A percentile compares a stretch with the other conserved stretches of the same genome.
Conservation (phyloP, 176 grass and related monocot genomes). For the Carex kokanica region DNA sequence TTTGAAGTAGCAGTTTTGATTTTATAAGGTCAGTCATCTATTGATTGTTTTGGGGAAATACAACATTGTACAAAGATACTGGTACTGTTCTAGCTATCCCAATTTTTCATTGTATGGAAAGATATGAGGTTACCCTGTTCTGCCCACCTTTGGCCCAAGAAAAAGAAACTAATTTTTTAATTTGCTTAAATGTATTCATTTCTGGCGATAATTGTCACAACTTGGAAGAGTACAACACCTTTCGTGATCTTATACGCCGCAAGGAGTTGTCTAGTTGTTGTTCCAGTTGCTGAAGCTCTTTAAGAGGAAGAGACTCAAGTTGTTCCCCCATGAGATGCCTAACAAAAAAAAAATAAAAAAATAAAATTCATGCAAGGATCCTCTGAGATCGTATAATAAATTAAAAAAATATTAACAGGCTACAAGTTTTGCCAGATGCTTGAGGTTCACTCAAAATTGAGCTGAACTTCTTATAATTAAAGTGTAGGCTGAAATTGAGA, state of each 20-base stretch:
- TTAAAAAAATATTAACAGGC: not conserved
- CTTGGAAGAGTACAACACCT: constrained; percentile 28
- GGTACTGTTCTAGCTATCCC: not conserved
- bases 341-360: constrained; percentile 1
- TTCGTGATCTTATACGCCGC: constrained; percentile 55
- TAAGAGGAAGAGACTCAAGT: constrained; percentile 39
- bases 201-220: not conserved
- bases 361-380: not conserved
- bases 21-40: not conserved
- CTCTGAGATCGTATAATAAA: not conserved
- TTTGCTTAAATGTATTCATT: not conserved
- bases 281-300: constrained; percentile 66
- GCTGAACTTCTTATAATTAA: not conserved
- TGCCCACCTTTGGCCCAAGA: not conserved
- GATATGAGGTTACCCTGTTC: not conserved
- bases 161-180: not conserved
- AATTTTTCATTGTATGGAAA: not conserved
- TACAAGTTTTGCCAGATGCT: not conserved
- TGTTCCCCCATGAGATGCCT: constrained; percentile 76
- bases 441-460: not conserved
- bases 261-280: constrained; percentile 48
- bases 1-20: not conserved
- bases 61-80: not conserved
- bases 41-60: not conserved
- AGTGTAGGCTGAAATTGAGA: not conserved